Base-by-base conservation (phyloP, 768 basidiomycete genomes). In the Boletus patriciae region DNA sequence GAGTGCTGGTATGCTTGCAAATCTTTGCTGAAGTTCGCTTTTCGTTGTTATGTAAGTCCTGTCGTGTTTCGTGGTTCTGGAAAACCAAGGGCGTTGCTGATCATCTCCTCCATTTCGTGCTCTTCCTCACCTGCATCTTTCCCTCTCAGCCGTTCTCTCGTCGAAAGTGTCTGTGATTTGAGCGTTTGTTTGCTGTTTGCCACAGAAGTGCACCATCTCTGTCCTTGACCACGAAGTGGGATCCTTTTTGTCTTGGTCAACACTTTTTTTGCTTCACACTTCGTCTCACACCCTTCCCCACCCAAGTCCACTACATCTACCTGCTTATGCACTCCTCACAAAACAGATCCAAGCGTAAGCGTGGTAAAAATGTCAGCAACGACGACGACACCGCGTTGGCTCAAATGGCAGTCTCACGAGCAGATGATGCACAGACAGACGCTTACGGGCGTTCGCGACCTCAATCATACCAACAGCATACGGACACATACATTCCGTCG, bases 371-470 rank as follows among this genome's bases (percentile, higher is more conserved):
- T 67, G 78, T 74, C 60, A 73, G 78, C 59, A 79, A 80, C 63
- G 77, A 80, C 62, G 81, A 83, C 60, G 78, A 80, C 61, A 60
- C 59, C 27, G 46, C 48, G 46, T 62, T 64, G 63, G 71, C 73
- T 58, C 78, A 63, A 53, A 76, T 69, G 73, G 31, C 54, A 34
- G 77, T 75, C 70, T 72, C 78, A 66, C 81, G 78, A 70, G 69
- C 64, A 61, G 83, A 84, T 58, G 83, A 85, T 61, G 66, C 74
- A 54, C 77, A 75, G 72, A 68, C 78, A 64, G 81, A 85, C 58
- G 69, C 77, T 55, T 85, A 83, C 70, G 70, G 83, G 61, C 80
- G 79, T 69, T 68, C 82, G 63, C 80, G 80, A 65, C 77, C 77
- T 62, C 73, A 66, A 52, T 63, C 68, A 55, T 66, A 72, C 57